Percentiles rank a stretch among this genome's conserved stretches.
Evolutionary conservation across 2,329 filamentous ascomycete species (phyloP).

Genomic region (Aspergillus clavatus): DNA sequence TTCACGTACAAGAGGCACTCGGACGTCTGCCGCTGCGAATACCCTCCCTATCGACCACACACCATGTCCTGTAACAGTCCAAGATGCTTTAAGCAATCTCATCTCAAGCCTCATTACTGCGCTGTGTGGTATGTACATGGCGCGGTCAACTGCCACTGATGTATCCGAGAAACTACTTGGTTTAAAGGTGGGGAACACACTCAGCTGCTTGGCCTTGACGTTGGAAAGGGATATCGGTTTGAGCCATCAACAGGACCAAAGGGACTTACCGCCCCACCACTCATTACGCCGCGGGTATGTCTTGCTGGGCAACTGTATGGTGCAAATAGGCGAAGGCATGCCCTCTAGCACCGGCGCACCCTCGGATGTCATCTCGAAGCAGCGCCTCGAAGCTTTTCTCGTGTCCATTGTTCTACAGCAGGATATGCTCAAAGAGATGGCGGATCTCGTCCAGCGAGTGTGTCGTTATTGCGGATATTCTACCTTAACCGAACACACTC

Average conservation of each 20-base stretch:
- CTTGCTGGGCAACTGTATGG: conserved; percentile 27
- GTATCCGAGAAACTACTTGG: conserved; percentile 11
- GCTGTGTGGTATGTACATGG: conserved; percentile 36
- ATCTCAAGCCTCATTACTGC: conserved; percentile 31
- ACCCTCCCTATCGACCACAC: conserved; percentile 5
- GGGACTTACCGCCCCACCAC: conserved; percentile 17
- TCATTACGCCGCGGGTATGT: conserved; percentile 31
- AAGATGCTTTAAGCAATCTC: conserved; percentile 36
- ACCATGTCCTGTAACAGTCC: conserved; percentile 29
- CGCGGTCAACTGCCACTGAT: conserved; percentile 23
- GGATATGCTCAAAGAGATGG: conserved; percentile 31
- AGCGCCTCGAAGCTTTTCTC: conserved; percentile 29
- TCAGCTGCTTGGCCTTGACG: conserved; percentile 19
- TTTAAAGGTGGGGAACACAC: conserved; percentile 23
- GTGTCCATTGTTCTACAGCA: conserved; percentile 24
- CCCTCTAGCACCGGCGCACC: conserved; percentile 5
- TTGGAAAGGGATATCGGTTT: conserved; percentile 23
- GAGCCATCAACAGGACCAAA: conserved; percentile 1
- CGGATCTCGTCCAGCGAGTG: conserved; percentile 31
- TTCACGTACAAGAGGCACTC: conserved; percentile 12
- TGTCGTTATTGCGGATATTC: conserved; percentile 30
- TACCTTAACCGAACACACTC: conserved; percentile 18
- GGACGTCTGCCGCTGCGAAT: conserved; percentile 13
- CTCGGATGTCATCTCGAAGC: conserved; percentile 12
- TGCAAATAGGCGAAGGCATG: conserved; percentile 23